A percentile compares a stretch with the other conserved stretches of the same genome.
Conservation (phyloP, 352 stramenopile species). For the Plasmopara viticola region DNA sequence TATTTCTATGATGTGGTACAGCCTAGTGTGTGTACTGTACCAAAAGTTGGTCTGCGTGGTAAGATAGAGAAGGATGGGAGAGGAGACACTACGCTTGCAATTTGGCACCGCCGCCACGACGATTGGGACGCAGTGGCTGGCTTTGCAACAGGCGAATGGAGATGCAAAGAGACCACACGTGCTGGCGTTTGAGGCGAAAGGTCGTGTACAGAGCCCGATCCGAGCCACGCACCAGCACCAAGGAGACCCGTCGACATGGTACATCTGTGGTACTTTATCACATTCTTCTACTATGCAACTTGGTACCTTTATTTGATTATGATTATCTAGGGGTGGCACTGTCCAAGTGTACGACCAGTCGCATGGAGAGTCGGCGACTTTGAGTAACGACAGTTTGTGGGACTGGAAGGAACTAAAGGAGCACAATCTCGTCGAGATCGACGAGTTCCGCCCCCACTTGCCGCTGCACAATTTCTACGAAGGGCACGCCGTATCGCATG, state of each 20-base stretch:
- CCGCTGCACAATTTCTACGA: constrained; percentile 82
- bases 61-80: constrained; percentile 5
- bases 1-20: neutral
- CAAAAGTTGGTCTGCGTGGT: neutral
- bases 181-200: constrained; percentile 75
- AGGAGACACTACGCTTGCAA: constrained; percentile 63
- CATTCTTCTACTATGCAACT: neutral
- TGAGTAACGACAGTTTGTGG: constrained; percentile 36
- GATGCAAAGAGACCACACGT: constrained; percentile 39
- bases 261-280: constrained; percentile 1
- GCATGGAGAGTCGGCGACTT: constrained; percentile 6
- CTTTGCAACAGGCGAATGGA: constrained; percentile 36
- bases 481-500: constrained; percentile 36
- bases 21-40: neutral
- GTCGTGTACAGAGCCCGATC: constrained; percentile 16
- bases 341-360: constrained; percentile 66
- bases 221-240: constrained; percentile 18
- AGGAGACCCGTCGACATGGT: constrained; percentile 40
- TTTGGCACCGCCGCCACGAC: constrained; percentile 66
- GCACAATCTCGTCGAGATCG: constrained; percentile 60
- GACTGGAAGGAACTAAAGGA: constrained; percentile 47
- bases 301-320: neutral
- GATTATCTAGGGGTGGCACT: constrained; percentile 34
- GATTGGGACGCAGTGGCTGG: constrained; percentile 55
- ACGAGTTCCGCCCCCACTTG: constrained; percentile 71